These are phyloP conservation scores for Metschnikowia lachancei DNA, from an alignment of 805 yeast species.

Conservation along the genomic window DNA sequence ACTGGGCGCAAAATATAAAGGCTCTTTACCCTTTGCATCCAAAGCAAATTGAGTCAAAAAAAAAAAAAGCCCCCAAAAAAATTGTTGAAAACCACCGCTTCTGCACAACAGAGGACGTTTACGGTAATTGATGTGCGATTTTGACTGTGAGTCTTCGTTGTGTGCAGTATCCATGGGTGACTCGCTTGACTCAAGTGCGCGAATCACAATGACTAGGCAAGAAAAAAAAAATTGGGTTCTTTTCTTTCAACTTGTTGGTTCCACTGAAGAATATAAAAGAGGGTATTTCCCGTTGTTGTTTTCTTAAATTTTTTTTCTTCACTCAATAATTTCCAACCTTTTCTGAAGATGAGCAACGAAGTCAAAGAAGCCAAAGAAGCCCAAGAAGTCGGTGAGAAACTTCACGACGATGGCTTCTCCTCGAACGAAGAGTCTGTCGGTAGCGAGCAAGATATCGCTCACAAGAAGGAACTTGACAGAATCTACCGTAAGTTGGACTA, in stretches of 20 bases:
- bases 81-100: too few species aligned
- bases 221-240: constrained; percentile 8
- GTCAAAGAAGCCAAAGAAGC: constrained; percentile 2
- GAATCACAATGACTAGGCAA: constrained; percentile 10
- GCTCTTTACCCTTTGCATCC: too few species aligned
- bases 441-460: constrained; percentile 3
- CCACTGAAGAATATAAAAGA: background rate
- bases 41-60: too few species aligned
- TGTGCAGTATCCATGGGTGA: constrained; percentile 16
- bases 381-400: constrained; percentile 5
- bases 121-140: background rate
- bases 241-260: constrained; percentile 1
- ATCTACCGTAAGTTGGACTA: constrained; percentile 62
- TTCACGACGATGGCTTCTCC: constrained; percentile 1
- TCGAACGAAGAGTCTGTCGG: constrained; percentile 13
- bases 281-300: background rate
- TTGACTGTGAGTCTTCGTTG: constrained; percentile 19
- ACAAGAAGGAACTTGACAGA: constrained; percentile 39
- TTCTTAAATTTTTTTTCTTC: background rate
- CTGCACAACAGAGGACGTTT: background rate
- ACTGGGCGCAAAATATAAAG: too few species aligned
- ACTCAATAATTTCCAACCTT: background rate
- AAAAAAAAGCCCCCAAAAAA: too few species aligned
- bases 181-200: constrained; percentile 19
- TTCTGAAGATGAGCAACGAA: constrained; percentile 2